Evolutionary conservation across 768 basidiomycete genomes (phyloP).

Genomic region (Trametes cinnabarina): DNA sequence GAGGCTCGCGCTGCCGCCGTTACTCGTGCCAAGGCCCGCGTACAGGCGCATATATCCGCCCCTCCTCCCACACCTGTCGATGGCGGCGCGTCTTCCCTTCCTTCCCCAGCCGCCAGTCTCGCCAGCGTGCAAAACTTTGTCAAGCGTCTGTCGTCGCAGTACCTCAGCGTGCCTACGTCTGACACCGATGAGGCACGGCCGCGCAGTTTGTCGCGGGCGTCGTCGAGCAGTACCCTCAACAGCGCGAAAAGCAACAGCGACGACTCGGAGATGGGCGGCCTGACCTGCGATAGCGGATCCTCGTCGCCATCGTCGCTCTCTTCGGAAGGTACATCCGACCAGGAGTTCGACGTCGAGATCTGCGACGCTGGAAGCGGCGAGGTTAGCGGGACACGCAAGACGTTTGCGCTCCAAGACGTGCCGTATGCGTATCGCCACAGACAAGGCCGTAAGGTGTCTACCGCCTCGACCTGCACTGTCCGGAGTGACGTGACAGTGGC

Average conservation of each 20-base stretch:
- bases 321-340: conserved; percentile 20
- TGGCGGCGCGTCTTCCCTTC: conserved; percentile 17
- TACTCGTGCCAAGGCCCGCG: conserved; percentile 55
- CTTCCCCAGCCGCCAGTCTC: conserved; percentile 39
- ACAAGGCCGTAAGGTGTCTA: conserved; percentile 40
- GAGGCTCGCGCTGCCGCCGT: conserved; percentile 54
- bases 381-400: neutral
- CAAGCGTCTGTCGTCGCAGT: conserved; percentile 50
- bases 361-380: conserved; percentile 11
- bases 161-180: conserved; percentile 30
- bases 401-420: conserved; percentile 4
- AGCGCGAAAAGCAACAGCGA: conserved; percentile 43
- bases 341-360: conserved; percentile 24
- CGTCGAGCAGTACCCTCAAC: conserved; percentile 43
- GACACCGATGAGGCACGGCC: conserved; percentile 20
- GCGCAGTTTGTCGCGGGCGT: conserved; percentile 23
- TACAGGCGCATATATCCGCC: conserved; percentile 44
- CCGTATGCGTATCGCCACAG: conserved; percentile 35
- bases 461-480: conserved; percentile 36
- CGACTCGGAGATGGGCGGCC: conserved; percentile 57
- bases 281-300: conserved; percentile 38
- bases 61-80: conserved; percentile 44
- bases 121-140: conserved; percentile 60
- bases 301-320: conserved; percentile 27
- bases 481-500: conserved; percentile 28